Evolutionary conservation across 306 rosid genomes (phyloP).

Genomic region (Pyrus communis): DNA sequence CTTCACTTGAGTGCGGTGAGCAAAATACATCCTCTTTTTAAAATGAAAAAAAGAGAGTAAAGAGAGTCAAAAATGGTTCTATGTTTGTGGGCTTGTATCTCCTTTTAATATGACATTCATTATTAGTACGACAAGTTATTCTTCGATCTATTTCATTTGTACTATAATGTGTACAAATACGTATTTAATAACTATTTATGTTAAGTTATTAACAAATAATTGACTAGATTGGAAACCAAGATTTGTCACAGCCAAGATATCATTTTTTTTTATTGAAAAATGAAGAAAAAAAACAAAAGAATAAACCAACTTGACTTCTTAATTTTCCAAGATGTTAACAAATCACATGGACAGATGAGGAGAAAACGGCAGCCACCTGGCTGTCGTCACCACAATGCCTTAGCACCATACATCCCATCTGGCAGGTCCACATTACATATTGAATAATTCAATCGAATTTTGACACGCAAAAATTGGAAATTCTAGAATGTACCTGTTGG

Average conservation of each 20-base stretch:
- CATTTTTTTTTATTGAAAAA: neutral
- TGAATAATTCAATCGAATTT: neutral
- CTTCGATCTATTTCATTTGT: too few relatives aligned
- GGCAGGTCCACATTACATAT: neutral
- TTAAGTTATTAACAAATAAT: too few relatives aligned
- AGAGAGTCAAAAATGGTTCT: neutral
- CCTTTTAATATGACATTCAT: too few relatives aligned
- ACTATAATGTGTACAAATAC: too few relatives aligned
- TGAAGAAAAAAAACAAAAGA: neutral
- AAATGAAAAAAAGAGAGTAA: neutral
- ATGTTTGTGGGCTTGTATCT: neutral
- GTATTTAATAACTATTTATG: too few relatives aligned
- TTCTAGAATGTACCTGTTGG: too few relatives aligned
- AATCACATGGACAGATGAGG: conserved; percentile 1
- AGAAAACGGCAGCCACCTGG: neutral
- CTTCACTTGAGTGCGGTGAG: too few relatives aligned
- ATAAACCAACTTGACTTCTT: neutral
- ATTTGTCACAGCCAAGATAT: neutral
- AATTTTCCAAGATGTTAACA: neutral
- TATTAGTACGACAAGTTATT: too few relatives aligned
- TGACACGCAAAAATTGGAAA: too few relatives aligned
- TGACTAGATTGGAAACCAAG: neutral
- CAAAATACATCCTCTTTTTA: neutral
- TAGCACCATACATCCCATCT: neutral
- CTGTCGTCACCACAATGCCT: too few relatives aligned